phyloP scores from a whole-genome alignment of 768 basidiomycete species.

The Gyrodon lividus region DNA sequence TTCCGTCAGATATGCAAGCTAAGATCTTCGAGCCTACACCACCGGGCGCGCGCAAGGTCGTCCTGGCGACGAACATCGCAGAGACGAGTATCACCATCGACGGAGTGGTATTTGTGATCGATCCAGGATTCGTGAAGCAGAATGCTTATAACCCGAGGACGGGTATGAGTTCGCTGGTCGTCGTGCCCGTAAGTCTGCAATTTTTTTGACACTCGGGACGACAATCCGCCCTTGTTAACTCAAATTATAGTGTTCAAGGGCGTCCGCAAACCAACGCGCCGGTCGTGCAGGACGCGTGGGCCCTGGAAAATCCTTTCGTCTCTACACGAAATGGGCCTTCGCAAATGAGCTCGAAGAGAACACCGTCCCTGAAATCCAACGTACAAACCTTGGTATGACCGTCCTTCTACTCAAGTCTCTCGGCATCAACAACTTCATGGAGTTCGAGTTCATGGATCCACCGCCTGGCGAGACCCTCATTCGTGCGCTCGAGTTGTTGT shows the following conservation, averaged over 20 bases:
- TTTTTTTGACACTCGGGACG: not conserved
- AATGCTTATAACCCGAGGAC: slow-evolving; percentile 98
- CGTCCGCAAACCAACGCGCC: slow-evolving; percentile 95
- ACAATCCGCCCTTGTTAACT: not conserved
- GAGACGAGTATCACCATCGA: slow-evolving; percentile 99
- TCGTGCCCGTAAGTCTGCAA: slow-evolving; percentile 80
- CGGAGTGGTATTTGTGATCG: slow-evolving; percentile 98
- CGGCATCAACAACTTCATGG: slow-evolving; percentile 97
- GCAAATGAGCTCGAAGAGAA: slow-evolving; percentile 94
- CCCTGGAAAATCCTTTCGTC: slow-evolving; percentile 96
- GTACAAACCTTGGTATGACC: slow-evolving; percentile 96
- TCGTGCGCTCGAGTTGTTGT: slow-evolving; percentile 88
- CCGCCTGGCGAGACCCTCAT: slow-evolving; percentile 98
- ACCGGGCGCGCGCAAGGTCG: slow-evolving; percentile 93
- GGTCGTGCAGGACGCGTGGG: slow-evolving; percentile 98
- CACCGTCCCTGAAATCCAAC: slow-evolving; percentile 97
- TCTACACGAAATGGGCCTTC: slow-evolving; percentile 99
- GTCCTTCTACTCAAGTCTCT: slow-evolving; percentile 93
- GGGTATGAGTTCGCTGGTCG: slow-evolving; percentile 95
- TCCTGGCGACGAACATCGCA: slow-evolving; percentile 98
- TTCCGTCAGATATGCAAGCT: slow-evolving; percentile 99
- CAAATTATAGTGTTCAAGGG: slow-evolving; percentile 77
- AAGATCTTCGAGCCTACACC: slow-evolving; percentile 99
- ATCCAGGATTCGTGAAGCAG: slow-evolving; percentile 99
- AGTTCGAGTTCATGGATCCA: slow-evolving; percentile 98